A percentile compares a stretch with the other conserved stretches of the same genome.
phyloP scores from a whole-genome alignment of 176 grass and related monocot species.

The Stipa capillata region DNA sequence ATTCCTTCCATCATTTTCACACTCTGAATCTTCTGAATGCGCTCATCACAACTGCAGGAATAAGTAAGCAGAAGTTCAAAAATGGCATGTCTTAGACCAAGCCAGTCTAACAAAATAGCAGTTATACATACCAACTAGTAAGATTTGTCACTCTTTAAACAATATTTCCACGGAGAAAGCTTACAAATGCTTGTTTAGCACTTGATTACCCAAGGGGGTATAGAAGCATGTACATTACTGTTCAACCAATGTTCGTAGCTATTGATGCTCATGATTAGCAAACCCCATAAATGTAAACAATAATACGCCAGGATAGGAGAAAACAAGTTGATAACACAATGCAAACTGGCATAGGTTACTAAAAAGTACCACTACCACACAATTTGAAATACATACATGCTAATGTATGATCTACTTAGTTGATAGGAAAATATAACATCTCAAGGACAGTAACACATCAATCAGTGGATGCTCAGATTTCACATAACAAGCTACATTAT shows the following conservation, averaged over 20 bases:
- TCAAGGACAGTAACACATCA: too few species aligned
- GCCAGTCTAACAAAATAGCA: not conserved
- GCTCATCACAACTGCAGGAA: slow-evolving; percentile 75
- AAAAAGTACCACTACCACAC: slow-evolving; percentile 3
- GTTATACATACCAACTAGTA: not conserved
- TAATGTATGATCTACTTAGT: not conserved
- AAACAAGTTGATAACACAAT: not conserved
- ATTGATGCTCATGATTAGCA: slow-evolving; percentile 10
- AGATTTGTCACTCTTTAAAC: not conserved
- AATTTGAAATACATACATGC: not conserved
- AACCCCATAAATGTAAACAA: not conserved
- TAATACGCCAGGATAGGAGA: not conserved
- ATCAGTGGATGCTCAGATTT: not conserved
- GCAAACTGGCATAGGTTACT: not conserved
- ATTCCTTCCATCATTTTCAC: slow-evolving; percentile 98
- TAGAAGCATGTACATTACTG: not conserved
- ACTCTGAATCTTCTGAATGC: slow-evolving; percentile 96
- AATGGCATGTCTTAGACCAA: not conserved
- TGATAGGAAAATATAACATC: too few species aligned
- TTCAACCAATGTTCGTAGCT: not conserved
- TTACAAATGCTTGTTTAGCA: not conserved
- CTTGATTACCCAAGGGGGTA: not conserved
- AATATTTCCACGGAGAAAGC: not conserved
- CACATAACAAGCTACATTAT: not conserved
- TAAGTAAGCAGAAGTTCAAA: slow-evolving; percentile 26